Conservation (phyloP, 2,329 filamentous ascomycete species). For the Fusarium sp. region DNA sequence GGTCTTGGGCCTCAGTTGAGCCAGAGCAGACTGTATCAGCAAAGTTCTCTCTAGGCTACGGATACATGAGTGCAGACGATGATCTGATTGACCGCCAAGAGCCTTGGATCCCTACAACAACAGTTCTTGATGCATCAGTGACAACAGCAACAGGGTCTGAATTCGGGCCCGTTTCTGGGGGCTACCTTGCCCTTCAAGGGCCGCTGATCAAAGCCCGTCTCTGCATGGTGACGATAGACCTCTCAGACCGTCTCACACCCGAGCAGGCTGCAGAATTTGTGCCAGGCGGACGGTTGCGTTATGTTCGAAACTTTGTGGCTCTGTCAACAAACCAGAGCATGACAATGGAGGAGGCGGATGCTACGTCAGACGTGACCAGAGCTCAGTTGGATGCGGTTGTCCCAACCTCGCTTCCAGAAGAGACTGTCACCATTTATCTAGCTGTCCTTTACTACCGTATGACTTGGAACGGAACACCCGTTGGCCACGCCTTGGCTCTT, state of each 20-base stretch:
- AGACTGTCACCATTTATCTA: conserved; percentile 15
- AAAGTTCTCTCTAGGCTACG: conserved; percentile 14
- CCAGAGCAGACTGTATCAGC: conserved; percentile 4
- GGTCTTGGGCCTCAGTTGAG: conserved; percentile 35
- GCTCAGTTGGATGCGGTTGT: conserved; percentile 19
- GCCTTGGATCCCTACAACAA: conserved; percentile 10
- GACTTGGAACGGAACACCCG: neutral
- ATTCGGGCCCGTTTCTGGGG: conserved; percentile 19
- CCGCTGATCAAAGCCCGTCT: conserved; percentile 30
- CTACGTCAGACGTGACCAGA: neutral
- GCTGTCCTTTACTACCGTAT: conserved; percentile 21
- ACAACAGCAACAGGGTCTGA: conserved; percentile 5
- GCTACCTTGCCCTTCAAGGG: conserved; percentile 19
- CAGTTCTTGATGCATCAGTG: conserved; percentile 18
- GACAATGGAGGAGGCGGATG: neutral
- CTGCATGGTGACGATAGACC: conserved; percentile 15
- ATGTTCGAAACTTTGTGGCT: conserved; percentile 12
- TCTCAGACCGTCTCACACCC: conserved; percentile 16
- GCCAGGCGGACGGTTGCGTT: conserved; percentile 26
- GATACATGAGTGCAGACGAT: conserved; percentile 1
- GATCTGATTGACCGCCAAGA: conserved; percentile 5
- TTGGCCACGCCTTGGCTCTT: conserved; percentile 17
- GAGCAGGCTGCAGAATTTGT: conserved; percentile 31
- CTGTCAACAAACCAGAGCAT: neutral
- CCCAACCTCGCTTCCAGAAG: neutral